Evolutionary conservation across 441 rosid species (phyloP).

Genomic region (Aquilaria agallochum): DNA sequence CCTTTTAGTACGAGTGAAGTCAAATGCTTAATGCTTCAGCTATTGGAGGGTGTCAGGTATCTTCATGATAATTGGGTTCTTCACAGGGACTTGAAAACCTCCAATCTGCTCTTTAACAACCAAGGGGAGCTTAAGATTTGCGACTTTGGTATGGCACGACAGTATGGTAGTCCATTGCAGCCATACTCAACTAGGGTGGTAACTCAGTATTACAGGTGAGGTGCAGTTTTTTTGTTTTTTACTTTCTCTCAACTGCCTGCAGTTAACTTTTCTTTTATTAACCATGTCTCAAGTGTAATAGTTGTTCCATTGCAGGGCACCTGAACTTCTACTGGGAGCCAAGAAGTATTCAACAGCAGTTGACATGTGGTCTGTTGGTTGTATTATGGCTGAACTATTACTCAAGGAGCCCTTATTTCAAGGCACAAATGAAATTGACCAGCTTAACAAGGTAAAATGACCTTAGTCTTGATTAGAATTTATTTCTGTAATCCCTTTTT

Average conservation of each 20-base stretch:
- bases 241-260: neutral
- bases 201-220: slow-evolving; percentile 84
- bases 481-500: neutral
- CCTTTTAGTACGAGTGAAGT: slow-evolving; percentile 86
- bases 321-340: slow-evolving; percentile 82
- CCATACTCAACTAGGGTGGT: slow-evolving; percentile 77
- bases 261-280: neutral
- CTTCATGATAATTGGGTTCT: slow-evolving; percentile 93
- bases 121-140: slow-evolving; percentile 75
- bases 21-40: slow-evolving; percentile 76
- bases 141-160: slow-evolving; percentile 86
- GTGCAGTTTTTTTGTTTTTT: neutral
- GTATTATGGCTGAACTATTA: slow-evolving; percentile 88
- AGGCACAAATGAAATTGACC: slow-evolving; percentile 69
- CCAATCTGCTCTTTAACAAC: slow-evolving; percentile 78
- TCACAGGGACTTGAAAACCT: slow-evolving; percentile 86
- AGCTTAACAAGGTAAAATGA: slow-evolving; percentile 52
- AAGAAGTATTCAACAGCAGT: slow-evolving; percentile 78
- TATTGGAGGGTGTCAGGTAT: slow-evolving; percentile 75
- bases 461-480: neutral
- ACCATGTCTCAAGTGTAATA: slow-evolving; percentile 3
- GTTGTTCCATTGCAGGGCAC: slow-evolving; percentile 53
- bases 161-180: slow-evolving; percentile 77
- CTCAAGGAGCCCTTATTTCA: slow-evolving; percentile 63
- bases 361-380: slow-evolving; percentile 97